Base-by-base conservation (phyloP, 441 rosid genomes). In the Mallotus repandus region DNA sequence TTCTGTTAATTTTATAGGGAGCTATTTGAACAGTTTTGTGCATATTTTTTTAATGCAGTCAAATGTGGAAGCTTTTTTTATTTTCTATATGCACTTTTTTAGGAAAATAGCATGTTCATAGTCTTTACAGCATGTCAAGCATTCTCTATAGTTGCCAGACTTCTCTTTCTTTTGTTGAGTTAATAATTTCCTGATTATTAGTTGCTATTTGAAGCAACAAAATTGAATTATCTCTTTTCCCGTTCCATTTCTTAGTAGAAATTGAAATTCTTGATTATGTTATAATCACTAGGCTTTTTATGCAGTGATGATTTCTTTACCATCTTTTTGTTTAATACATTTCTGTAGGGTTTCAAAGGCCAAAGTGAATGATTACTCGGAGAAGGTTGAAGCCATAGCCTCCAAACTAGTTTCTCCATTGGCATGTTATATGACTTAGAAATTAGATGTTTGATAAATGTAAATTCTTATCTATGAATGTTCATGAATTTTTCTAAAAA, bases 321-420 rank as follows among this genome's bases (percentile, higher is more conserved):
- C 5, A 62, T 29, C 35, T 62, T 49, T 13, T 4, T 71, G n/a
- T 71, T 54, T 52, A 25, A 25, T 25, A 13, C 41, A 3, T 68
- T 48, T 52, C 62, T 5, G 18, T 81, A 91, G 96, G 73, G 71
- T 91, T 74, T 82, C 96, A 25, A 89, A 86, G 77, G 89, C 90
- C n/a, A 83, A 76, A 81, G 59, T 87, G 84, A 89, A 83, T 68
- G 91, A 89, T 22, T 91, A 85, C 77, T 91, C 92, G 9, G 84
- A 84, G 82, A 86, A 84, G 83, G 81, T 89, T 73, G 92, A 91
- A 78, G 85, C 79, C 14, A 81, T 89, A 78, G 91, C 92, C 74
- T 85, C 87, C 65, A 82, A 78, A 66, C 55, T 89, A 71, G 82
- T 80, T 52, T 76, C 78, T 63, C 77, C 84, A 61, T 58, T 79